Base-by-base conservation (phyloP, 495 filamentous ascomycete genomes). In the Glonium stellatum region DNA sequence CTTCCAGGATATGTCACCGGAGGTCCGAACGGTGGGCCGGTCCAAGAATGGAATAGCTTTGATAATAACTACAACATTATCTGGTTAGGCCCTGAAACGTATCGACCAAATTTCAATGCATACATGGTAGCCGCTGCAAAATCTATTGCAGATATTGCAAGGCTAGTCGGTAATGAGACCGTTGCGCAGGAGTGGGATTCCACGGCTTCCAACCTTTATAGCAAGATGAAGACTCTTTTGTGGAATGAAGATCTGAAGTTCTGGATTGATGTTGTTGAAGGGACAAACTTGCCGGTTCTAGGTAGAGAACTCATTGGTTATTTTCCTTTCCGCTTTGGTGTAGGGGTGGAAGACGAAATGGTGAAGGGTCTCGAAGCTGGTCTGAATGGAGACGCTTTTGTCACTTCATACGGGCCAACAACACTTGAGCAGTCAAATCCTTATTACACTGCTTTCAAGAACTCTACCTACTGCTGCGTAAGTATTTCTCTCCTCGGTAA, bases 91-190 rank as follows among this genome's bases (percentile, higher is more conserved):
- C 75, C 5, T 63, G 75, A 55, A n/a, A n/a, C n/a, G 76, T 78
- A 73, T 44, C 65, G 75, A 42, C 75, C 76, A 4, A 73, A 68
- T 50, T 69, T 72, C 54, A 79, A 79, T 56, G 72, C 76, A 15
- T 79, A 78, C 46, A 78, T 78, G 76, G 71, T 77, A 8, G 75
- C 74, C n/a, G 72, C 71, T 57, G 74, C 76, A 15, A 64, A 69
- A 36, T 74, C 73, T 19, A 77, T 79, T 22, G 64, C 73, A 9
- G 60, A 67, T 1, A 68, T 73, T 36, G 76, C 76, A 12, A 34
- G 48, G 0, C 47, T 76, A 13, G 69, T 68, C 1, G 68, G 67
- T 31, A 60, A 75, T 56, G 44, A 54, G 18, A 46, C 50, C 27
- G 57, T 67, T n/a, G 67, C 71, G 4, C 42, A 60, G 15, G 59